Percentiles rank a stretch among this genome's conserved stretches.
Evolutionary conservation across 2,329 filamentous ascomycete species (phyloP).

Genomic region (Penicillium brevicompactum): DNA sequence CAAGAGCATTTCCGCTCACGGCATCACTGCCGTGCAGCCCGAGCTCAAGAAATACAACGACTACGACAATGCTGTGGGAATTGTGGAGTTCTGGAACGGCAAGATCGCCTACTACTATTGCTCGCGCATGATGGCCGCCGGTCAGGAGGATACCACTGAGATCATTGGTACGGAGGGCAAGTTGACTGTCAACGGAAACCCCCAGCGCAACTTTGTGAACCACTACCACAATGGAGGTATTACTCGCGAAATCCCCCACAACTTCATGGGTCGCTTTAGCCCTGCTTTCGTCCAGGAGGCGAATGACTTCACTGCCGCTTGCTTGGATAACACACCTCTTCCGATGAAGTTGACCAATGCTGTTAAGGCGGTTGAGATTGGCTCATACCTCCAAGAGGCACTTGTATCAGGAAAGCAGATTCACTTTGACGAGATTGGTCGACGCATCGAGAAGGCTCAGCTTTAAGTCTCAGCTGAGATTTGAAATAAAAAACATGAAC

Average conservation of each 20-base stretch:
- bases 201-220: constrained; percentile 57
- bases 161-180: constrained; percentile 69
- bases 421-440: constrained; percentile 58
- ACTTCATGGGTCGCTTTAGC: constrained; percentile 66
- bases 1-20: constrained; percentile 58
- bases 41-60: constrained; percentile 59
- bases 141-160: constrained; percentile 67
- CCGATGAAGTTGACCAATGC: constrained; percentile 61
- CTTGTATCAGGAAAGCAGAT: constrained; percentile 58
- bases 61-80: constrained; percentile 63
- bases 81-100: constrained; percentile 66
- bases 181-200: constrained; percentile 62
- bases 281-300: constrained; percentile 65
- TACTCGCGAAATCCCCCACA: constrained; percentile 60
- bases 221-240: constrained; percentile 58
- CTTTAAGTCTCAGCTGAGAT: constrained; percentile 17
- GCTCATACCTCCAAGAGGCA: constrained; percentile 57
- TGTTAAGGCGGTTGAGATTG: constrained; percentile 61
- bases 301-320: constrained; percentile 63
- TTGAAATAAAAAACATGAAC: neutral
- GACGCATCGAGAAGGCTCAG: constrained; percentile 42
- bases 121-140: constrained; percentile 66
- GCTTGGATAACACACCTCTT: constrained; percentile 57
- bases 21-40: constrained; percentile 61
- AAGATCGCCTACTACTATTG: constrained; percentile 66